Evolutionary conservation across 225 moss, liverwort and hornwort genomes (phyloP), one percentile per base, ranked within the genome.

Genomic region (Marchantia polymorpha): DNA sequence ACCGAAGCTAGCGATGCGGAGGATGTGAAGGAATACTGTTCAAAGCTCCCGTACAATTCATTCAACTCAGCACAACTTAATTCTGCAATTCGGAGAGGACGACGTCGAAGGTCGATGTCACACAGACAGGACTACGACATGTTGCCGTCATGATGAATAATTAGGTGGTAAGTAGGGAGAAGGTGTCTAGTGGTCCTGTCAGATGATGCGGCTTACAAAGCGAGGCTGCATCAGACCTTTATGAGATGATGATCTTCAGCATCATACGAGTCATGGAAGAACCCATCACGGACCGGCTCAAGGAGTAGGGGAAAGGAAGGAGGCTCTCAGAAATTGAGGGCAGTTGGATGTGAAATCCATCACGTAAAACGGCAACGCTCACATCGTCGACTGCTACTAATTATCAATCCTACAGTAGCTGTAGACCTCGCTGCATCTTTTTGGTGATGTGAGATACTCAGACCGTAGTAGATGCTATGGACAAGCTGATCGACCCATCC

Each of bases 121-220:
- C 13, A 3, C 6, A 30, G 12, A 13, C 29, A 67, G 67, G 67
- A 67, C 67, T 67, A 30, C 67, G 67, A 67, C 67, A 30, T 67
- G 67, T 67, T 67, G 67, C 67, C 67, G 67, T 67, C 67, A 67
- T 67, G 67, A 67, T 67, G 67, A 31, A 67, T 9, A 15, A 67
- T 26, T 67, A 67, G 67, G 67, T 67, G 65, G 67, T 67, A 11
- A 67, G 25, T 29, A 67, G 12, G 67, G 31, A 2, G 12, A 29
- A 27, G 67, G 27, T 29, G 11, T 14, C 29, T 67, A 67, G 67
- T 67, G 67, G 67, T 67, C 67, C 29, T 67, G 67, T 67, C 67
- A 67, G 67, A 31, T 67, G 67, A 67, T 67, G 67, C 67, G 30
- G 67, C 67, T 67, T 31, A 14, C 67, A 29, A 26, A 67, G 67